Conservation (phyloP, 192 early-diverging fungal genomes). For the Podila clonocystis region DNA sequence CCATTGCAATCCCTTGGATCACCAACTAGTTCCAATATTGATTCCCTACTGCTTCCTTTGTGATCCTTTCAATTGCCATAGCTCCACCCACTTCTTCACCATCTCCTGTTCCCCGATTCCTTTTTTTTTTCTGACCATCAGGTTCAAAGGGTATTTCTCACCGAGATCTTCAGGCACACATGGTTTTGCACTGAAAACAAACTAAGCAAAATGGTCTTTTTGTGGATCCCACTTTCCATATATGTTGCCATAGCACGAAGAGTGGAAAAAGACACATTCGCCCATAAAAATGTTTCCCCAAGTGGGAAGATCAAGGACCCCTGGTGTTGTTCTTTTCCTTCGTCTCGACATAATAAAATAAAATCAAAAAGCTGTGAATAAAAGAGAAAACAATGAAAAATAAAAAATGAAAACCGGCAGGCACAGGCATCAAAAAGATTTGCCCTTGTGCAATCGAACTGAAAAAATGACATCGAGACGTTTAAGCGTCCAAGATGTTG, state of each 20-base stretch:
- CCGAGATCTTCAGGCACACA: constrained; percentile 43
- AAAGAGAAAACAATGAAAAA: background rate
- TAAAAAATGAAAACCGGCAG: constrained; percentile 1
- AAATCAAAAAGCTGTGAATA: constrained; percentile 7
- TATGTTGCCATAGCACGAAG: background rate
- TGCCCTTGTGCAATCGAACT: background rate
- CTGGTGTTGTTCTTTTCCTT: constrained; percentile 51
- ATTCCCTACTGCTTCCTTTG: too few relatives aligned
- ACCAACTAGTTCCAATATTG: too few relatives aligned
- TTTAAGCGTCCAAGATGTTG: constrained; percentile 25
- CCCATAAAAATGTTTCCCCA: background rate
- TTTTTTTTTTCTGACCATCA: constrained; percentile 24
- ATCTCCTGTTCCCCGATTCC: background rate
- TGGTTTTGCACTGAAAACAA: background rate
- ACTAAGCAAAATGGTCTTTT: background rate
- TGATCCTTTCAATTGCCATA: too few relatives aligned
- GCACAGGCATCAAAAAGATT: constrained; percentile 1
- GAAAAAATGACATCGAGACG: too few relatives aligned
- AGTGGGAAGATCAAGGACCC: constrained; percentile 57
- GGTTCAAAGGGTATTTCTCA: constrained; percentile 58
- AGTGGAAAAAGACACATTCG: background rate
- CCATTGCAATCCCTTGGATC: too few relatives aligned
- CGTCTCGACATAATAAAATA: constrained; percentile 24
- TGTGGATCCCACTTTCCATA: background rate
- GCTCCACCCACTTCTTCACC: too few relatives aligned